Conservation (phyloP, 2,329 filamentous ascomycete species). For the Neonectria neomacrospora region DNA sequence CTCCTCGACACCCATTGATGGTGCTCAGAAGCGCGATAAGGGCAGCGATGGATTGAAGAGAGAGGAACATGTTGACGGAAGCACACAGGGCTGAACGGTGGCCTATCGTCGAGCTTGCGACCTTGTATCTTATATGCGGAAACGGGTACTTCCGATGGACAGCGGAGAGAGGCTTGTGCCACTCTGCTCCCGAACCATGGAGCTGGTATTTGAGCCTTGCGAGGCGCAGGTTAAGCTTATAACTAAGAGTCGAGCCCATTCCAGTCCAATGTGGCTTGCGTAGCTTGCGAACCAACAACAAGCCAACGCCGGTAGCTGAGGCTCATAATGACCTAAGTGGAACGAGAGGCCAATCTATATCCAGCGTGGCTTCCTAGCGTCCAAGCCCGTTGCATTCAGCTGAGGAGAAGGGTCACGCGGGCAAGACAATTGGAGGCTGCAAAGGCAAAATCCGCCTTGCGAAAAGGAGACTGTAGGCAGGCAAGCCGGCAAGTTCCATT, state of each 20-base stretch:
- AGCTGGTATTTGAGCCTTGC: conserved; percentile 7
- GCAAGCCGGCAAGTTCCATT: conserved; percentile 8
- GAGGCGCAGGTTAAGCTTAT: conserved; percentile 2
- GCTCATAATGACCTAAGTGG: conserved; percentile 9
- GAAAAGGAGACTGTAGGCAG: background rate
- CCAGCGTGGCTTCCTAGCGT: background rate
- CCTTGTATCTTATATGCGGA: conserved; percentile 8
- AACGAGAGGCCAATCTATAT: background rate
- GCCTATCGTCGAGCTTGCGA: background rate
- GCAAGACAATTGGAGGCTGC: background rate
- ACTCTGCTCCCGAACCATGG: background rate
- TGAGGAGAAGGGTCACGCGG: background rate
- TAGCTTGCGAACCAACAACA: conserved; percentile 1
- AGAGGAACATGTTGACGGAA: conserved; percentile 4
- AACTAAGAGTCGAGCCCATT: conserved; percentile 4
- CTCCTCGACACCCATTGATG: background rate
- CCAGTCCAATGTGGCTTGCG: conserved; percentile 12
- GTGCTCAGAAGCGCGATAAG: background rate
- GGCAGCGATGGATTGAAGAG: background rate
- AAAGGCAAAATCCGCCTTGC: conserved; percentile 5
- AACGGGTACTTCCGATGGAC: background rate
- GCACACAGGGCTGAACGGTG: background rate
- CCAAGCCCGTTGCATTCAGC: background rate
- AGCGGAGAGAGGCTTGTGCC: background rate
- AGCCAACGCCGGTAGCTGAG: conserved; percentile 1